Evolutionary conservation across 2,329 filamentous ascomycete species (phyloP), one percentile per base, ranked within the genome.

Genomic region (Botrytis sinoallii): DNA sequence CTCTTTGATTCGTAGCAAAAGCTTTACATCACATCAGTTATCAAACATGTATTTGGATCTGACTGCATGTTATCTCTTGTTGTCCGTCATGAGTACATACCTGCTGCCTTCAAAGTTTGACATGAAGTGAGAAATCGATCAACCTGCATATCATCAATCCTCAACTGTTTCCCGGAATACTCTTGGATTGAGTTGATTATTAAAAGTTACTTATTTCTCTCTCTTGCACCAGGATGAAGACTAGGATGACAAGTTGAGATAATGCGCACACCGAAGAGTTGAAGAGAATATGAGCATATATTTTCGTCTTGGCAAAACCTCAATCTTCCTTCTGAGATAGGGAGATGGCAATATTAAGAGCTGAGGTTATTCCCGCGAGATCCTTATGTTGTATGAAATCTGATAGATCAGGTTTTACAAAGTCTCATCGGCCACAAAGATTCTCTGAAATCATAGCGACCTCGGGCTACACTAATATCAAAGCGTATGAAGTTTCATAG

Each of bases 271-370:
- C 2, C 22, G 18, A 59, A 67, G 44, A 40, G 25, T 7, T 22
- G 35, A 65, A 61, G 69, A 65, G 46, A 71, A 65, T 64, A 29
- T 48, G 14, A 38, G 38, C 10, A 52, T n/a, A 29, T 12, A 55
- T 71, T 71, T 22, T 71, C 44, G 60, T 71, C 70, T 71, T 71
- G 70, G 70, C 70, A 44, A 7, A 55, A 20, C 4, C 22, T 29
- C 12, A 55, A 40, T 40, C 38, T 16, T 55, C 32, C 32, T 55
- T 16, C 35, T 67, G 14, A n/a, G 22, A 29, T 55, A 1, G 55
- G 40, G 14, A 55, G 4, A 40, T 22, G 46, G 25, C 10, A 22
- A n/a, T 29, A 16, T 10, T 40, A 40, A 55, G 46, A 55, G 32
- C 65, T 55, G 65, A 55, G 18, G 35, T n/a, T 55, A 20, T 67